Evolutionary conservation across 176 grass and related monocot genomes (phyloP).

Genomic region (Ampelocalamus luodianensis): DNA sequence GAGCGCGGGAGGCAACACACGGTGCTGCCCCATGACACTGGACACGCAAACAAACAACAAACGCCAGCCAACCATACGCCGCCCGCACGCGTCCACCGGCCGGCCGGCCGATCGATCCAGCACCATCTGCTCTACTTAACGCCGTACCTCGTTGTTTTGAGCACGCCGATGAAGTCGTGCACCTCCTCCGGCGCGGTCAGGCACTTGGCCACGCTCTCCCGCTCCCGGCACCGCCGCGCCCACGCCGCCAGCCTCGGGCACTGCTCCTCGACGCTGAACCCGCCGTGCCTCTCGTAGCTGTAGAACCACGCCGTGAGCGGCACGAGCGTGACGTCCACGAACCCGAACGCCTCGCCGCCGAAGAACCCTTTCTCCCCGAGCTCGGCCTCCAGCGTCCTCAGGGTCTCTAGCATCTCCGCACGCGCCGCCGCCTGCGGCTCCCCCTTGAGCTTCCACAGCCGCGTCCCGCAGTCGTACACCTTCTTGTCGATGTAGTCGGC

Average conservation of each 20-base stretch:
- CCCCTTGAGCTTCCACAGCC: conserved; percentile 37
- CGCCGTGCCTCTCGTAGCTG: conserved; percentile 40
- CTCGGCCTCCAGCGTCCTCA: conserved; percentile 40
- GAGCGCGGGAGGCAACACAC: too few species aligned
- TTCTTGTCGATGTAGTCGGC: conserved; percentile 54
- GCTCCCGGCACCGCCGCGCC: conserved; percentile 36
- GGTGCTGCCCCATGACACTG: too few species aligned
- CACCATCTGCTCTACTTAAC: neutral
- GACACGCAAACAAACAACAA: too few species aligned
- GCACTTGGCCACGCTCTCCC: conserved; percentile 42
- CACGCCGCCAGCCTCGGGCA: conserved; percentile 40
- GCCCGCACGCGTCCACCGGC: too few species aligned
- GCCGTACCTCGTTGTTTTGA: conserved; percentile 42
- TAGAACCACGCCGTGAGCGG: conserved; percentile 38
- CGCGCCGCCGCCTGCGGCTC: conserved; percentile 22
- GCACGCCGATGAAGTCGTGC: conserved; percentile 38
- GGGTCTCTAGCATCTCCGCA: neutral
- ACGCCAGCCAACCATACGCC: too few species aligned
- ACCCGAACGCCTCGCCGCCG: conserved; percentile 45
- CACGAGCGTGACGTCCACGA: conserved; percentile 45
- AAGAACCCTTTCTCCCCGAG: conserved; percentile 52
- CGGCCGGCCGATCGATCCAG: too few species aligned
- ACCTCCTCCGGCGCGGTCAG: conserved; percentile 43
- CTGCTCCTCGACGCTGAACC: conserved; percentile 26
- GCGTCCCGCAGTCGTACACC: conserved; percentile 20